Evolutionary conservation across 2,329 filamentous ascomycete species (phyloP), one percentile per base, ranked within the genome.

Genomic region (Diplodia sapinea): DNA sequence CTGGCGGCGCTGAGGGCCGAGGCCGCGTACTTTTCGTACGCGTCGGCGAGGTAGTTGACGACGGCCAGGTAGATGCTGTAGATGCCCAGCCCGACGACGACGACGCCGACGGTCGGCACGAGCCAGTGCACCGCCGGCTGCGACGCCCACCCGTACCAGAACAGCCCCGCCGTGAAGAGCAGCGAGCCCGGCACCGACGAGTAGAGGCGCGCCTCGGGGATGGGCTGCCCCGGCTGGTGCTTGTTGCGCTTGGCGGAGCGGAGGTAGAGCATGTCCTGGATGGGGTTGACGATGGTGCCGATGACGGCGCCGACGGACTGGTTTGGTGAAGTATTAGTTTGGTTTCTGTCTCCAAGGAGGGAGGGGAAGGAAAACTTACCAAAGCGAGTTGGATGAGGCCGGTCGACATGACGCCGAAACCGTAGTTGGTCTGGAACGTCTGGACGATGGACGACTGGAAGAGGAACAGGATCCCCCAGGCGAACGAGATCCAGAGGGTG

Each of bases 11-110:
- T 0, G 83, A 0, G 82, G 9, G 64, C 64, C 0, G 79, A 82
- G 0, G 82, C 82, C 4, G 82, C 82, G 65, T 82, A 83, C 47
- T 81, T 78, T 38, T 82, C 81, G 67, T 84, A 84, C 0, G 82
- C 79, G 68, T 84, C 82, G 1, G 79, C 80, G 29, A 82, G 73
- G 61, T 83, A 83, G 72, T 85, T 85, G 4, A 83, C 78, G 2
- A 81, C 83, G 13, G 81, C 82, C 70, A 85, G 78, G 67, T 81
- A 79, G 12, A 82, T 83, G 11, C 68, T 70, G 68, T 74, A 76
- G 62, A 76, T 75, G 13, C 75, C 74, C 1, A 75, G 62, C 17
- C 74, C 73, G 23, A 75, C 72, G 55, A 72, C 70, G 6, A 66
- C 65, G 9, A 75, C 68, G 3, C 70, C 73, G 17, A 75, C 71